phyloP scores from a whole-genome alignment of 139 green algal genomes.

The Gonium pectorale region DNA sequence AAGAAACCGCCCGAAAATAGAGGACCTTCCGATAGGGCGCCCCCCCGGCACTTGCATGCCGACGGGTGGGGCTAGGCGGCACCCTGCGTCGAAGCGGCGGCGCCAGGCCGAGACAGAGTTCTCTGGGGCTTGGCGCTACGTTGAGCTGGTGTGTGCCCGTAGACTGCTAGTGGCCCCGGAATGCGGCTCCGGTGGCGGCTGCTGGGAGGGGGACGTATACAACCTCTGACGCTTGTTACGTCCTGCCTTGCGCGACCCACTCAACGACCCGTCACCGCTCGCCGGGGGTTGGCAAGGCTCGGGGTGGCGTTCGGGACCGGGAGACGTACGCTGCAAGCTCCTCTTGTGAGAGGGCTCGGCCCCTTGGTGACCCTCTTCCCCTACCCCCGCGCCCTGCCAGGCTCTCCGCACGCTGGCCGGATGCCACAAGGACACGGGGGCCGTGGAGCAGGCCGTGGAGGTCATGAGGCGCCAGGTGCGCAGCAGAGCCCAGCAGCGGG shows the following conservation, averaged over 20 bases:
- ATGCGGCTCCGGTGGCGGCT: slow-evolving; percentile 9
- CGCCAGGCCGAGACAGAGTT: too few species aligned
- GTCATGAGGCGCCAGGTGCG: slow-evolving; percentile 25
- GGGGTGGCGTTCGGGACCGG: too few species aligned
- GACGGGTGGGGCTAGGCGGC: too few species aligned
- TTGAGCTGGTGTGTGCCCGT: too few species aligned
- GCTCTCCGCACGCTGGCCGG: not conserved
- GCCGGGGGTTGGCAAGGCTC: too few species aligned
- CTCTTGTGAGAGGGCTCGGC: not conserved
- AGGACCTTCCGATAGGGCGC: too few species aligned
- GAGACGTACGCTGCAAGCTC: not conserved
- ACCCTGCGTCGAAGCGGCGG: too few species aligned
- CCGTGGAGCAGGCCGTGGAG: not conserved
- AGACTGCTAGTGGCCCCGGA: too few species aligned
- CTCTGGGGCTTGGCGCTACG: too few species aligned
- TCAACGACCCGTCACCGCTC: too few species aligned
- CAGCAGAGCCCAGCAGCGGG: too few species aligned
- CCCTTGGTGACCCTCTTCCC: not conserved
- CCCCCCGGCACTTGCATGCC: too few species aligned
- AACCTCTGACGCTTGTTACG: not conserved
- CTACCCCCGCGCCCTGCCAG: not conserved
- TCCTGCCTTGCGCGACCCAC: not conserved
- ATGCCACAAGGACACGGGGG: slow-evolving; percentile 20
- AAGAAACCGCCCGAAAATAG: not conserved
- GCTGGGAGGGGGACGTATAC: not conserved